Evolutionary conservation across 1,139 yeast species (phyloP).

Genomic region (Casaregolazyma lundiana): DNA sequence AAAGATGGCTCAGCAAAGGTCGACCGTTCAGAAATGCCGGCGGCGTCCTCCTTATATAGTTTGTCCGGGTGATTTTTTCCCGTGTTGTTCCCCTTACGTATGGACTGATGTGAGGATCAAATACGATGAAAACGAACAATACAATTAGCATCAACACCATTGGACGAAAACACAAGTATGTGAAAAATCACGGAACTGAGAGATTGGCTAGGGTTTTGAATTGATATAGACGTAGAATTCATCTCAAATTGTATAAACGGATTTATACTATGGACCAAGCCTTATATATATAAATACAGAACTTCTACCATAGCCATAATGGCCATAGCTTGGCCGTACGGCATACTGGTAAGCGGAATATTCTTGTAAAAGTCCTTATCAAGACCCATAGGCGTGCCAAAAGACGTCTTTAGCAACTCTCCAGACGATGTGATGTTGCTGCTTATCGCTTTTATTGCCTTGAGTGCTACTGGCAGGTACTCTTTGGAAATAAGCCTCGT

Average conservation of each 20-base stretch:
- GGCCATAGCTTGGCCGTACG: slow-evolving; percentile 39
- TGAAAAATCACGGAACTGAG: too few relatives aligned
- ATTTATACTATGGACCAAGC: too few relatives aligned
- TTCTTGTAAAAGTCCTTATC: slow-evolving; percentile 34
- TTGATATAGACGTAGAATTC: too few relatives aligned
- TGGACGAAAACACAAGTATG: not conserved
- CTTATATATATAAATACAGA: slow-evolving; percentile 14
- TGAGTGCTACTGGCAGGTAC: slow-evolving; percentile 27
- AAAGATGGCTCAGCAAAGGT: too few relatives aligned
- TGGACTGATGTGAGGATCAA: not conserved
- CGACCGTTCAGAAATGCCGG: too few relatives aligned
- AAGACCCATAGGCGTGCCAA: slow-evolving; percentile 38
- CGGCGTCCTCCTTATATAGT: too few relatives aligned
- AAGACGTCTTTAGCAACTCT: slow-evolving; percentile 34
- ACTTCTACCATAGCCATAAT: slow-evolving; percentile 37
- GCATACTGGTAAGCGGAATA: slow-evolving; percentile 36
- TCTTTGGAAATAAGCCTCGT: slow-evolving; percentile 27
- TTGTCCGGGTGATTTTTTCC: not conserved
- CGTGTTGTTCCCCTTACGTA: not conserved
- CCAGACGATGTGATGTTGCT: slow-evolving; percentile 30
- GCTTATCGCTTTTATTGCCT: slow-evolving; percentile 33
- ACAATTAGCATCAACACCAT: not conserved
- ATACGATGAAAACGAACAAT: not conserved
- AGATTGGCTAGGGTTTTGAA: too few relatives aligned
- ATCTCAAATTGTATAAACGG: too few relatives aligned